These are phyloP conservation scores for Coemansia sp. DNA, from an alignment of 192 early-diverging fungal genomes.

Conservation along the genomic window DNA sequence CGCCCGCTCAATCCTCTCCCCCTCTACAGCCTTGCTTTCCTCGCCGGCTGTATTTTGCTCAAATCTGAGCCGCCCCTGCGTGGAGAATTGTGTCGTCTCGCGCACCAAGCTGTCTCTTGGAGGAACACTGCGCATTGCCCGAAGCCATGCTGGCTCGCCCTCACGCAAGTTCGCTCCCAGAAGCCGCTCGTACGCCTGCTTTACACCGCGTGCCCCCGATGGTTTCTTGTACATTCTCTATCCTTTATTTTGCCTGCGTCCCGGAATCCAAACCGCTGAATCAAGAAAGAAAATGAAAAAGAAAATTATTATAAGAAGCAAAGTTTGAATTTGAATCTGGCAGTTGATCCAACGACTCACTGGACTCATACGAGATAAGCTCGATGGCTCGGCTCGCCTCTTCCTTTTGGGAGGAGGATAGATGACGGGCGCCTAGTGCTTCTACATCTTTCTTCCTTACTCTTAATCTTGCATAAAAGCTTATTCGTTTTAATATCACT, in stretches of 20 bases:
- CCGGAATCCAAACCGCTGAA: background rate
- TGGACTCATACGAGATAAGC: background rate
- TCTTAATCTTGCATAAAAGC: background rate
- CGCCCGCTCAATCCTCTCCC: conserved; percentile 19
- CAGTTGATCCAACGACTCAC: background rate
- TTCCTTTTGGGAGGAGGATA: no score
- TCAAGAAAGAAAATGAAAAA: background rate
- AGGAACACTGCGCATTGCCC: conserved; percentile 46
- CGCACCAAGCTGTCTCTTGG: conserved; percentile 53
- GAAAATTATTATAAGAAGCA: background rate
- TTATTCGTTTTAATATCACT: background rate
- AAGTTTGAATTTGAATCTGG: background rate
- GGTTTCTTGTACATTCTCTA: conserved; percentile 49
- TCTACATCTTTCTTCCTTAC: background rate
- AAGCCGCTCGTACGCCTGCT: conserved; percentile 42
- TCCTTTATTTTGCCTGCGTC: background rate
- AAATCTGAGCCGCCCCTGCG: conserved; percentile 37
- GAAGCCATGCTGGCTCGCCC: conserved; percentile 50
- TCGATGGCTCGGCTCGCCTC: background rate
- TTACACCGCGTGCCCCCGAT: conserved; percentile 36
- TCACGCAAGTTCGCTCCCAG: conserved; percentile 41
- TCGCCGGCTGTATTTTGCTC: conserved; percentile 12
- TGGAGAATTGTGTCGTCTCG: conserved; percentile 49
- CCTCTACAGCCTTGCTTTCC: background rate
- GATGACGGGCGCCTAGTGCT: background rate